Evolutionary conservation across 1,284 basidiomycete species (phyloP).

Genomic region (Marasmius tenuissimus): DNA sequence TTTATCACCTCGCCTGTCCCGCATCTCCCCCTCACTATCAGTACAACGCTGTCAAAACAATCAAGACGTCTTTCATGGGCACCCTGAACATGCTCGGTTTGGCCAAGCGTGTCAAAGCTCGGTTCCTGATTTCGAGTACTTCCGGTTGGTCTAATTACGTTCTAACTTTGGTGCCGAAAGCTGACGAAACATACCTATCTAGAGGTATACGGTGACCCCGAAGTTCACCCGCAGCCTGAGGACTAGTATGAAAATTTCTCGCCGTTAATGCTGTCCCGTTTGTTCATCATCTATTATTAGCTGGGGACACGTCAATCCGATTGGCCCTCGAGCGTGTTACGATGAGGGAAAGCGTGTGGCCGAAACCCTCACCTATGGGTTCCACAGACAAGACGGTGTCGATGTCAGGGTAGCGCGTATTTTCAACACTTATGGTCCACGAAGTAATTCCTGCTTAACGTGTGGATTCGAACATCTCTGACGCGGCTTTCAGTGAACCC

Average conservation of each 20-base stretch:
- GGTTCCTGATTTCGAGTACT: slow-evolving; percentile 94
- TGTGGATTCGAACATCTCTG: slow-evolving; percentile 5
- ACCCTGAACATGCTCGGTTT: slow-evolving; percentile 97
- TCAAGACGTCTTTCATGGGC: slow-evolving; percentile 98
- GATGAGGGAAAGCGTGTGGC: slow-evolving; percentile 98
- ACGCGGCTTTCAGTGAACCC: slow-evolving; percentile 77
- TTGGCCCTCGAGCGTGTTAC: slow-evolving; percentile 96
- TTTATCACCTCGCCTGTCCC: slow-evolving; percentile 95
- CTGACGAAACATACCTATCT: slow-evolving; percentile 17
- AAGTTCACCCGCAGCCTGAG: slow-evolving; percentile 94
- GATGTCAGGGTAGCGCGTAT: slow-evolving; percentile 95
- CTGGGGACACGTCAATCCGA: slow-evolving; percentile 98
- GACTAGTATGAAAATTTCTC: slow-evolving; percentile 73
- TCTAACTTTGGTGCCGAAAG: neutral
- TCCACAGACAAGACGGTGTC: slow-evolving; percentile 91
- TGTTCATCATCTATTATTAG: slow-evolving; percentile 34
- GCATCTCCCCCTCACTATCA: slow-evolving; percentile 96
- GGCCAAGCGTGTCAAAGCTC: slow-evolving; percentile 96
- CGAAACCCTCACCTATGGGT: slow-evolving; percentile 94
- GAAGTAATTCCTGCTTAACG: slow-evolving; percentile 21
- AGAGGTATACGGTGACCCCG: slow-evolving; percentile 97
- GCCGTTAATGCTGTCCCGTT: slow-evolving; percentile 1
- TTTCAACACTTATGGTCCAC: slow-evolving; percentile 84
- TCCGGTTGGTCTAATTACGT: slow-evolving; percentile 55
- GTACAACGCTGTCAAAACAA: slow-evolving; percentile 93